Evolutionary conservation across 83 land plant genomes (phyloP).

Genomic region (Diphasiastrum complanatum): DNA sequence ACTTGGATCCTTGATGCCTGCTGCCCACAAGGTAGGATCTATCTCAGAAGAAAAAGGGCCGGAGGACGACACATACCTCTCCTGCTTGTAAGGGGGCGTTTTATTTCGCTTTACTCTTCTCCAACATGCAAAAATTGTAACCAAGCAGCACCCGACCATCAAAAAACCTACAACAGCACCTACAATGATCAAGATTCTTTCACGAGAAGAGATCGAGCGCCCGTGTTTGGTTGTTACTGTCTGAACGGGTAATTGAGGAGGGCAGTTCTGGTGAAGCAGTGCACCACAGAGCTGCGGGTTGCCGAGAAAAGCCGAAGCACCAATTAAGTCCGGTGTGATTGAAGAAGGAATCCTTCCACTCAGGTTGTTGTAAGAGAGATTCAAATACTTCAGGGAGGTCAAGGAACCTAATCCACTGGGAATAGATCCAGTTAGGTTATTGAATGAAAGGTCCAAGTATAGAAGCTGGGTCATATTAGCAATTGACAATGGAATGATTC

Average conservation of each 20-base stretch:
- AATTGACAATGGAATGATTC: constrained; percentile 37
- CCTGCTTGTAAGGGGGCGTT: constrained; percentile 1
- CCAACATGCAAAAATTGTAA: background rate
- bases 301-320: constrained; percentile 21
- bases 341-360: constrained; percentile 39
- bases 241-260: background rate
- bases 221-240: background rate
- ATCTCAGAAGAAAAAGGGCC: constrained; percentile 71
- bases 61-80: constrained; percentile 13
- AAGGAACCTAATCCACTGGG: constrained; percentile 27
- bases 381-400: constrained; percentile 26
- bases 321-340: constrained; percentile 31
- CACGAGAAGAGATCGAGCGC: too few relatives aligned
- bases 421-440: constrained; percentile 36
- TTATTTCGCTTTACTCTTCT: background rate
- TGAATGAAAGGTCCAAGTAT: constrained; percentile 46
- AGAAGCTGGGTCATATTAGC: constrained; percentile 30
- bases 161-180: constrained; percentile 2
- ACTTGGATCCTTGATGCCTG: constrained; percentile 56
- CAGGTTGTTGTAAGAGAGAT: constrained; percentile 48
- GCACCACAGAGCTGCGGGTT: constrained; percentile 45
- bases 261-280: constrained; percentile 31
- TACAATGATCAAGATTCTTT: background rate
- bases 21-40: constrained; percentile 75
- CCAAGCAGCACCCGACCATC: background rate